Evolutionary conservation across 2,329 filamentous ascomycete species (phyloP).

Genomic region (Aspergillus intermedius): DNA sequence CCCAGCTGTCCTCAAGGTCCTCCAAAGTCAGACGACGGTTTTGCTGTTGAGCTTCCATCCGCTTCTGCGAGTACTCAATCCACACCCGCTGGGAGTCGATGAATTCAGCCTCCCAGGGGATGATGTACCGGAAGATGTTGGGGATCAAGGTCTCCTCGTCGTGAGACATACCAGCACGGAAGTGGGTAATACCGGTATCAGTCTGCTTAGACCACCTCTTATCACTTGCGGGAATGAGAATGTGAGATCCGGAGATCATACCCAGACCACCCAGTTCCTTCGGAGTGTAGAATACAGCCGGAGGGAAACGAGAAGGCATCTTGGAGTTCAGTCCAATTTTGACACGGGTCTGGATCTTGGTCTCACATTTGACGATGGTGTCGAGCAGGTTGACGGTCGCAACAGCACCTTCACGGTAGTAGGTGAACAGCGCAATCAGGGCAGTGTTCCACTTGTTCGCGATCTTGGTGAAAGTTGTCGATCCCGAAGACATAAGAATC

Average conservation of each 20-base stretch:
- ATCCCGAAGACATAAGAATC: slow-evolving; percentile 99
- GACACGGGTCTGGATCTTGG: slow-evolving; percentile 97
- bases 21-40: slow-evolving; percentile 91
- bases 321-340: slow-evolving; percentile 99
- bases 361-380: slow-evolving; percentile 98
- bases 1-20: slow-evolving; percentile 97
- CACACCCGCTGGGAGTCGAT: slow-evolving; percentile 98
- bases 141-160: slow-evolving; percentile 97
- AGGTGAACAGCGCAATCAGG: slow-evolving; percentile 93
- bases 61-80: slow-evolving; percentile 99
- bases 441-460: slow-evolving; percentile 99
- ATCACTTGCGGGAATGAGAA: slow-evolving; percentile 92
- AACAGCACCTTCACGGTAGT: slow-evolving; percentile 95
- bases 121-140: slow-evolving; percentile 99
- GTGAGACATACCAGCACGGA: slow-evolving; percentile 94
- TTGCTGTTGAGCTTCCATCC: slow-evolving; percentile 92
- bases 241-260: slow-evolving; percentile 98
- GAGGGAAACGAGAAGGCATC: slow-evolving; percentile 98
- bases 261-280: slow-evolving; percentile 95
- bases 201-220: slow-evolving; percentile 99
- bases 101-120: slow-evolving; percentile 98
- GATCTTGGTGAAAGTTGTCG: slow-evolving; percentile 98
- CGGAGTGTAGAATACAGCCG: slow-evolving; percentile 96
- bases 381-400: slow-evolving; percentile 91
- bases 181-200: slow-evolving; percentile 93